Evolutionary conservation across 495 filamentous ascomycete genomes (phyloP).

Genomic region (Aspergillus bridgeri): DNA sequence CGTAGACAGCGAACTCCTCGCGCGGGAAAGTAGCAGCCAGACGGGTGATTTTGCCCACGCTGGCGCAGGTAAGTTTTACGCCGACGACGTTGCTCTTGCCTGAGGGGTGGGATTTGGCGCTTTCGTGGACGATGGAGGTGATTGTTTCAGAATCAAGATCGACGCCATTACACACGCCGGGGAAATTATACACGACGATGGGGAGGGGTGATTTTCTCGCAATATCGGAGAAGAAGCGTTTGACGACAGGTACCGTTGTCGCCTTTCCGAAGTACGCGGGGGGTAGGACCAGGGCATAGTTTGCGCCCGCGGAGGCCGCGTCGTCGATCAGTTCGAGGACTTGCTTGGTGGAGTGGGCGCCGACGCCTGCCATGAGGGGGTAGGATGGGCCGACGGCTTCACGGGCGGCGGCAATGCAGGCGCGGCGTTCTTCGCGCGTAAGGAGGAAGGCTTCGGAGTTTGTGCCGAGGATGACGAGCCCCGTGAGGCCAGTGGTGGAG

Average conservation of each 20-base stretch:
- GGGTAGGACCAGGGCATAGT: conserved; percentile 60
- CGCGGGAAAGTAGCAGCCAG: conserved; percentile 51
- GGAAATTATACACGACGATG: conserved; percentile 69
- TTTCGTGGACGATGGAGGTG: conserved; percentile 41
- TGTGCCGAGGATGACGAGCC: conserved; percentile 60
- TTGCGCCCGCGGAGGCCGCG: conserved; percentile 53
- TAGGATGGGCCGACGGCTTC: conserved; percentile 46
- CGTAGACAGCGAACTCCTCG: conserved; percentile 60
- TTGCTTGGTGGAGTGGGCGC: conserved; percentile 63
- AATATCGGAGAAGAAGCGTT: conserved; percentile 59
- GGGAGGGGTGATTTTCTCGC: conserved; percentile 49
- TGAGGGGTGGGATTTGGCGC: conserved; percentile 39
- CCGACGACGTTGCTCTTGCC: conserved; percentile 56
- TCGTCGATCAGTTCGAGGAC: conserved; percentile 57
- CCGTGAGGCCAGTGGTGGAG: conserved; percentile 49
- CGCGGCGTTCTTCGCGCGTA: conserved; percentile 55
- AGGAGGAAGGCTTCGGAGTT: conserved; percentile 66
- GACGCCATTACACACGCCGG: conserved; percentile 67
- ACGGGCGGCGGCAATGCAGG: conserved; percentile 51
- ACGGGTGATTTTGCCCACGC: conserved; percentile 63
- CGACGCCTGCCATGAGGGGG: conserved; percentile 61
- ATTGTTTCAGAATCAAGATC: conserved; percentile 65
- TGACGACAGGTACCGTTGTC: conserved; percentile 54
- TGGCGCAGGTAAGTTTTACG: conserved; percentile 67
- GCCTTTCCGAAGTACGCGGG: conserved; percentile 63